Percentiles rank a stretch among this genome's conserved stretches.
These are phyloP conservation scores for Fusarium camptoceras DNA, from an alignment of 2,329 filamentous ascomycete species.

Conservation along the genomic window DNA sequence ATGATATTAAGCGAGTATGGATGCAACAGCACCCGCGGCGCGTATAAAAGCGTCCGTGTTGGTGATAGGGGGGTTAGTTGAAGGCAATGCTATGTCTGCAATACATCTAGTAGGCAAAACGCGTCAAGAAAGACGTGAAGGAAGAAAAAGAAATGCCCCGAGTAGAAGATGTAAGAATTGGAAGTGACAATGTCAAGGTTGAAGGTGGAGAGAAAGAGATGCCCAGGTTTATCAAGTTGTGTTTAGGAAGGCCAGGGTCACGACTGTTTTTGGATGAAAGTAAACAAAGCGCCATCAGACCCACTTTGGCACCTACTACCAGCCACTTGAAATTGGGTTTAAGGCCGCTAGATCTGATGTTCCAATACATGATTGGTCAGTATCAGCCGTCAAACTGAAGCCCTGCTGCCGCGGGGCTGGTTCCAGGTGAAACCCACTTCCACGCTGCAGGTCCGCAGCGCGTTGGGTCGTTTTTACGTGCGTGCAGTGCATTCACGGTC, in stretches of 20 bases:
- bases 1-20: slow-evolving; percentile 36
- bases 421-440: slow-evolving; percentile 12
- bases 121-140: slow-evolving; percentile 31
- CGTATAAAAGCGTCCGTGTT: slow-evolving; percentile 33
- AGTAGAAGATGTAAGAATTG: slow-evolving; percentile 26
- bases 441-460: slow-evolving; percentile 20
- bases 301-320: slow-evolving; percentile 23
- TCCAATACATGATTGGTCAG: slow-evolving; percentile 7
- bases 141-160: slow-evolving; percentile 18
- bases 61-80: slow-evolving; percentile 15
- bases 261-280: slow-evolving; percentile 51
- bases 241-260: slow-evolving; percentile 39
- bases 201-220: slow-evolving; percentile 32
- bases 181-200: slow-evolving; percentile 13
- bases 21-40: slow-evolving; percentile 40
- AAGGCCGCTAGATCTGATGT: slow-evolving; percentile 9
- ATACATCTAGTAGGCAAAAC: slow-evolving; percentile 31
- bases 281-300: slow-evolving; percentile 49
- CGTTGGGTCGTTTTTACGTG: slow-evolving; percentile 10
- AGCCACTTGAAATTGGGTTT: slow-evolving; percentile 17
- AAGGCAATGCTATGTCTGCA: slow-evolving; percentile 39
- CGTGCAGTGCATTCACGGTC: not conserved
- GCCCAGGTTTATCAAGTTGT: slow-evolving; percentile 35
- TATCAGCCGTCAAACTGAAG: not conserved
- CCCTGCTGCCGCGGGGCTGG: slow-evolving; percentile 21